Evolutionary conservation across 495 filamentous ascomycete species (phyloP).

Genomic region (Penicillium arizonense): DNA sequence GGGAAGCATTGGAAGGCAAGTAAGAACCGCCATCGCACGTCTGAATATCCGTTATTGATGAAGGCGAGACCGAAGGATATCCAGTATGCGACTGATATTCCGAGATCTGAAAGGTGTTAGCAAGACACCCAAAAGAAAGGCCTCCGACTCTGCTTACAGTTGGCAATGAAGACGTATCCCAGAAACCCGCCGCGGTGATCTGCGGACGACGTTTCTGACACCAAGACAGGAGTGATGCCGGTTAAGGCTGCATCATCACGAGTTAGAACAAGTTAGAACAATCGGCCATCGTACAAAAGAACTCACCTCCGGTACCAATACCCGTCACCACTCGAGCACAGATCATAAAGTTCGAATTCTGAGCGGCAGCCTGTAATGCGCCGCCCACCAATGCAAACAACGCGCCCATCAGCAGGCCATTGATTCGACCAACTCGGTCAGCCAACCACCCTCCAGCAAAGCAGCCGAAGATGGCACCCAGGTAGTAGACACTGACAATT

Average conservation of each 20-base stretch:
- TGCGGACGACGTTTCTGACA: constrained; percentile 52
- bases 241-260: constrained; percentile 32
- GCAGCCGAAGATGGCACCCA: constrained; percentile 54
- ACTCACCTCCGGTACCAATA: constrained; percentile 49
- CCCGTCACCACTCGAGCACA: constrained; percentile 56
- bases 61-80: constrained; percentile 57
- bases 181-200: constrained; percentile 46
- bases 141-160: constrained; percentile 28
- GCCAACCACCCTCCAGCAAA: constrained; percentile 51
- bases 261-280: not conserved
- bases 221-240: constrained; percentile 50
- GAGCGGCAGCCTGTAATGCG: constrained; percentile 50
- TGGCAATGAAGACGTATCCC: constrained; percentile 54
- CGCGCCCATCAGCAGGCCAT: constrained; percentile 50
- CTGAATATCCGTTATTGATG: constrained; percentile 47
- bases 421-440: constrained; percentile 54
- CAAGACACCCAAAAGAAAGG: not conserved
- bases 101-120: constrained; percentile 38
- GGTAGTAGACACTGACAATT: constrained; percentile 54
- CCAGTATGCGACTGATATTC: constrained; percentile 63
- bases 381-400: constrained; percentile 56
- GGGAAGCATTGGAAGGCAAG: constrained; percentile 56
- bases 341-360: constrained; percentile 53
- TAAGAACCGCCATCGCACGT: constrained; percentile 54
- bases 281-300: not conserved